phyloP scores from a whole-genome alignment of 2,329 filamentous ascomycete genomes.

The Fusarium acutatum region DNA sequence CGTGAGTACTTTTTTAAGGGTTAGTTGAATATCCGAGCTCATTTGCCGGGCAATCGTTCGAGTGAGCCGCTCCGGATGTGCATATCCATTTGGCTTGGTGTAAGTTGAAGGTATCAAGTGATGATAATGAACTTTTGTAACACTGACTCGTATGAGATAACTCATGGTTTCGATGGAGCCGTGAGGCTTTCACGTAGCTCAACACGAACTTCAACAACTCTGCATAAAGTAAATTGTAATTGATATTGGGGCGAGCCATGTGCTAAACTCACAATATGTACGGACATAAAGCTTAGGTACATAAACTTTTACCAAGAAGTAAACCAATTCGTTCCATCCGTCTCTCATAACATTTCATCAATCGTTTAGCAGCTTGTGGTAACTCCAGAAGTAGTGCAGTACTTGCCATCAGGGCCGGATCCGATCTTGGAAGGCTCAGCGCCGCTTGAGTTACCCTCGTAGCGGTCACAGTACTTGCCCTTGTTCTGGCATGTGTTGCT shows the following conservation, averaged over 20 bases:
- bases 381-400: slow-evolving; percentile 20
- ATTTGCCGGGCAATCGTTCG: background rate
- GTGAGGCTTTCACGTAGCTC: background rate
- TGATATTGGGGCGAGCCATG: background rate
- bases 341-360: background rate
- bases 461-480: slow-evolving; percentile 35
- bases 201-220: background rate
- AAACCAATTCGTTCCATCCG: background rate
- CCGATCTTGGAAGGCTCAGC: slow-evolving; percentile 38
- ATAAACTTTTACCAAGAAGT: background rate
- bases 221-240: background rate
- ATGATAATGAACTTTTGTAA: background rate
- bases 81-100: background rate
- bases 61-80: background rate
- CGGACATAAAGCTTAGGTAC: background rate
- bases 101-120: background rate
- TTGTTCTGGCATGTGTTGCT: slow-evolving; percentile 32
- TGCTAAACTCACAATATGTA: background rate
- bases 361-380: slow-evolving; percentile 22
- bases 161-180: background rate
- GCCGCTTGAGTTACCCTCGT: slow-evolving; percentile 31
- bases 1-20: background rate
- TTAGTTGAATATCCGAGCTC: background rate
- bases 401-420: slow-evolving; percentile 35
- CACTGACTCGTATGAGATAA: background rate